Evolutionary conservation across 208 protist species (phyloP).

Genomic region (Leptomonas pyrrhocoris): DNA sequence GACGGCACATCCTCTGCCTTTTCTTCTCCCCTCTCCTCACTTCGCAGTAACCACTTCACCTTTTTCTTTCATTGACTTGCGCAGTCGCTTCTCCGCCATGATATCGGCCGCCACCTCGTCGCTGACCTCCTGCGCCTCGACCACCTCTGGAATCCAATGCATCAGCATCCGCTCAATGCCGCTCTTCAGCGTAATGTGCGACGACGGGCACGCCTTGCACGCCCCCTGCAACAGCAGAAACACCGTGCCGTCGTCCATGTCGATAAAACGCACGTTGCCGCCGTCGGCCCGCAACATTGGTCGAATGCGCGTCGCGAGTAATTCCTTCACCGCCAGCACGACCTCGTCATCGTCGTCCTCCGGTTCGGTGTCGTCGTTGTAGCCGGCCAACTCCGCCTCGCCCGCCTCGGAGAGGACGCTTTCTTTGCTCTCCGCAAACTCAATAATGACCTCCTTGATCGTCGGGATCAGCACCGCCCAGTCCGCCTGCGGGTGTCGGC

Average conservation of each 20-base stretch:
- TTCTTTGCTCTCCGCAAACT: conserved; percentile 75
- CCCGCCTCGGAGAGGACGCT: conserved; percentile 72
- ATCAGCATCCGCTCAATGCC: conserved; percentile 95
- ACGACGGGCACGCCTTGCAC: conserved; percentile 90
- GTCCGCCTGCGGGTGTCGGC: conserved; percentile 51
- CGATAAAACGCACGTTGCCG: conserved; percentile 91
- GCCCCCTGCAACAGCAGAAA: conserved; percentile 90
- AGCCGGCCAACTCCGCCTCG: conserved; percentile 62
- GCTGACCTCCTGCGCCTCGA: conserved; percentile 82
- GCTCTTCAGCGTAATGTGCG: conserved; percentile 88
- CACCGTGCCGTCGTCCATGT: conserved; percentile 91
- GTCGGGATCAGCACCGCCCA: conserved; percentile 59
- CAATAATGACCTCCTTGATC: conserved; percentile 68
- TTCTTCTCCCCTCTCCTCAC: conserved; percentile 6
- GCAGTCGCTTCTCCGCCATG: conserved; percentile 71
- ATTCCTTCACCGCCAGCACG: conserved; percentile 92
- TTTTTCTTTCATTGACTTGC: conserved; percentile 53
- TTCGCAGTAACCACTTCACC: conserved; percentile 38
- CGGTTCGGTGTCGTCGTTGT: conserved; percentile 90
- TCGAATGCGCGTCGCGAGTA: conserved; percentile 87
- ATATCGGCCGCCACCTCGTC: conserved; percentile 85
- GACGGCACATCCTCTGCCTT: neutral
- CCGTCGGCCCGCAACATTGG: conserved; percentile 91
- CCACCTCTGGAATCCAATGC: conserved; percentile 94
- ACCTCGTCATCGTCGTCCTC: conserved; percentile 90